Evolutionary conservation across 805 yeast species (phyloP).

Genomic region (Sungouiozyma intestinalis): DNA sequence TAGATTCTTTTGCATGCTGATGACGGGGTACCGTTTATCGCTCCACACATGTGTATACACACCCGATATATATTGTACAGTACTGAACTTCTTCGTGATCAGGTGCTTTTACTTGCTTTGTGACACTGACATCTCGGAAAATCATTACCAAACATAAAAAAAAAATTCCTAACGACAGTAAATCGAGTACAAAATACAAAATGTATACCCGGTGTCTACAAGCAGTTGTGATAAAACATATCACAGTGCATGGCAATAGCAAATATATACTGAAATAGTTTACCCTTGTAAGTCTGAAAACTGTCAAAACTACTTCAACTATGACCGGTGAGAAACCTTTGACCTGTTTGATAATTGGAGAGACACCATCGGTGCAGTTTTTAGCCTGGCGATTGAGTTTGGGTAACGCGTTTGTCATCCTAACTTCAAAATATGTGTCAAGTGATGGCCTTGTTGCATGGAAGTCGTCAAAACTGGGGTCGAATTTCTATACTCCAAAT

Average conservation of each 20-base stretch:
- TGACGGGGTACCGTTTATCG: not conserved
- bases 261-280: no score
- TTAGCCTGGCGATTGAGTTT: slow-evolving; percentile 27
- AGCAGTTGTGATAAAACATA: no score
- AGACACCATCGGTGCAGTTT: slow-evolving; percentile 11
- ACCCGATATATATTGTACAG: no score
- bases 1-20: slow-evolving; percentile 4
- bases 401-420: slow-evolving; percentile 22
- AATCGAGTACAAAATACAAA: not conserved
- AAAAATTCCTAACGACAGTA: not conserved
- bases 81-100: no score
- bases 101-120: not conserved
- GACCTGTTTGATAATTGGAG: slow-evolving; percentile 1
- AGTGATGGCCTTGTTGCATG: slow-evolving; percentile 27
- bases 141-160: not conserved
- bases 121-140: not conserved
- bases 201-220: not conserved
- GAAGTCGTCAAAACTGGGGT: slow-evolving; percentile 26
- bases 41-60: not conserved
- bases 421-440: slow-evolving; percentile 22
- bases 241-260: no score
- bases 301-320: not conserved
- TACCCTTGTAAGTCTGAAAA: no score
- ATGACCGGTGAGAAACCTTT: not conserved
- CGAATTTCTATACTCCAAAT: slow-evolving; percentile 27